These are phyloP conservation scores for Papiliotrema laurentii DNA, from an alignment of 1,284 basidiomycete genomes.

Conservation along the genomic window DNA sequence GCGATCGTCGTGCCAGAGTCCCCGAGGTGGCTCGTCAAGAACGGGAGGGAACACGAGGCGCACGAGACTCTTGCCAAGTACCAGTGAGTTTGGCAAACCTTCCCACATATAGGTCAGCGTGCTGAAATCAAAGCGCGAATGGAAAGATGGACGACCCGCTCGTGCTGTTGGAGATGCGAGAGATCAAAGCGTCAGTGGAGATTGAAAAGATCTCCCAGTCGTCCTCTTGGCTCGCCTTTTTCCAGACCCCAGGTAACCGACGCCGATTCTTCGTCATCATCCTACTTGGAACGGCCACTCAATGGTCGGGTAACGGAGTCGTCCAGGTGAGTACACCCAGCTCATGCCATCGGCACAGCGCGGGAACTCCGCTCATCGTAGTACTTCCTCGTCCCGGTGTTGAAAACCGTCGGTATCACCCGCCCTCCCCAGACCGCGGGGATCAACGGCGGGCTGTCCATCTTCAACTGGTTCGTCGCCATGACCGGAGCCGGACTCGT, in stretches of 20 bases:
- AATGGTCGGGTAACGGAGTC: slow-evolving; percentile 52
- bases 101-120: background rate
- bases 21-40: slow-evolving; percentile 61
- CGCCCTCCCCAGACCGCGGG: slow-evolving; percentile 43
- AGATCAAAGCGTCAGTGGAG: slow-evolving; percentile 43
- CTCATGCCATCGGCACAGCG: background rate
- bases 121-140: slow-evolving; percentile 43
- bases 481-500: slow-evolving; percentile 32
- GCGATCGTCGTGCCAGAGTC: slow-evolving; percentile 60
- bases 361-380: too few relatives aligned
- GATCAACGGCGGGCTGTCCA: slow-evolving; percentile 62
- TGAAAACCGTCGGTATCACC: slow-evolving; percentile 63
- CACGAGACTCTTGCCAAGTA: slow-evolving; percentile 57
- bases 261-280: slow-evolving; percentile 22
- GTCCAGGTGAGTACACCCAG: slow-evolving; percentile 51
- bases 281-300: slow-evolving; percentile 8
- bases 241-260: slow-evolving; percentile 16
- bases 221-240: slow-evolving; percentile 13
- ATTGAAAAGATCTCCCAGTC: slow-evolving; percentile 32
- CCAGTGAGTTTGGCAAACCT: slow-evolving; percentile 41
- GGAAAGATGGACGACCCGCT: slow-evolving; percentile 39
- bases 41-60: slow-evolving; percentile 55
- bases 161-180: slow-evolving; percentile 41
- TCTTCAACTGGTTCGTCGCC: slow-evolving; percentile 32
- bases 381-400: slow-evolving; percentile 67